Evolutionary conservation across 2,329 filamentous ascomycete genomes (phyloP), one percentile per base, ranked within the genome.

Genomic region (Colletotrichum melonis): DNA sequence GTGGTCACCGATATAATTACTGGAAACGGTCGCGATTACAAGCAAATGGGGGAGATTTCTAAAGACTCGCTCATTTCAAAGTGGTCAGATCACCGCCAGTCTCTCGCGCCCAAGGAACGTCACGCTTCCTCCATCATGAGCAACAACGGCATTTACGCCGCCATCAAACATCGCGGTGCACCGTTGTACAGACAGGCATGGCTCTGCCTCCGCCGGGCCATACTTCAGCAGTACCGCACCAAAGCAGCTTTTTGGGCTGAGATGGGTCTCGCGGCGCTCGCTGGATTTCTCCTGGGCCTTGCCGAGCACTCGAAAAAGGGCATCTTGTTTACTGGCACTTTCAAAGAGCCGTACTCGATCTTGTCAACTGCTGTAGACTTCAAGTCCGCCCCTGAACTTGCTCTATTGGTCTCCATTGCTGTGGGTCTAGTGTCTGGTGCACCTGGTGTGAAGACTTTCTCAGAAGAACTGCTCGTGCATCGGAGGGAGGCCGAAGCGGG

Each of bases 1-100:
- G 82, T 88, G 1, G 84, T 91, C 28, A 89, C 89, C n/a, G 89
- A 92, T 66, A 91, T 91, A 75, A 87, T 91, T 76, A 89, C 88
- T 0, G 89, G 89, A 3, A 88, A 90, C 74, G 88, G 89, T 0
- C 81, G 84, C 16, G 78, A 82, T 14, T 90, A 90, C 79, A 88
- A 88, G 74, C 76, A 73, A 4, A 77, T 76, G 0, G 86, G 86
- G 5, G 85, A 88, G 52, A 82, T 87, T 32, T 85, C 84, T 42
- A 86, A 86, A 35, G 82, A 87, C n/a, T 77, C 82, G 9, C 81
- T 90, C 30, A 89, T 90, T 30, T 80, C 84, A 0, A 78, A 87
- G 76, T 90, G 88, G 88, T 76, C 77, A 0, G 71, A 74, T n/a
- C 82, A 78, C 2, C 80, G 78, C 1, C 73, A 81, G 38, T 76